Percentiles rank a stretch among this genome's conserved stretches.
phyloP scores from a whole-genome alignment of 2,329 filamentous ascomycete species.

The Emmonsia crescens region DNA sequence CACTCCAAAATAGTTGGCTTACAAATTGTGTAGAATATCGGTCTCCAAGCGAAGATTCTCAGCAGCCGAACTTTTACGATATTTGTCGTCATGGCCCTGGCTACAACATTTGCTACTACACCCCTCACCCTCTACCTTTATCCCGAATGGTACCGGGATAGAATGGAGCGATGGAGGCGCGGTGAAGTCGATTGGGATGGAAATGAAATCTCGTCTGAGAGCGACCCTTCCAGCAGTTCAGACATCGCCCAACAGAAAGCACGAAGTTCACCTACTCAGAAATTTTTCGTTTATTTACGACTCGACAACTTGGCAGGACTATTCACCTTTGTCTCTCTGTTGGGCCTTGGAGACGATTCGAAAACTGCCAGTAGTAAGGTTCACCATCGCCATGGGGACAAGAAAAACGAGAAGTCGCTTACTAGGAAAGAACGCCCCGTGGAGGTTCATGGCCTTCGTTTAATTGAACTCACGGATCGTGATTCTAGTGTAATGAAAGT shows the following conservation, averaged over 20 bases:
- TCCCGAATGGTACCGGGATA: slow-evolving; percentile 64
- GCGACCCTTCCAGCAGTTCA: slow-evolving; percentile 36
- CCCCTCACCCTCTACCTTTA: slow-evolving; percentile 65
- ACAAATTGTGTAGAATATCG: slow-evolving; percentile 52
- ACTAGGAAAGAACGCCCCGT: slow-evolving; percentile 36
- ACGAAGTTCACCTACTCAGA: slow-evolving; percentile 44
- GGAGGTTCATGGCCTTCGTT: slow-evolving; percentile 71
- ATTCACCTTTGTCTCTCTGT: slow-evolving; percentile 69
- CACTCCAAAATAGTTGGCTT: neutral
- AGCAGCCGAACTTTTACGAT: slow-evolving; percentile 79
- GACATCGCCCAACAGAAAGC: slow-evolving; percentile 40
- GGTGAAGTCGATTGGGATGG: slow-evolving; percentile 88
- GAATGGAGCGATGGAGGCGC: slow-evolving; percentile 62
- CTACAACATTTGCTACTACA: slow-evolving; percentile 76
- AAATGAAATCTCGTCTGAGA: slow-evolving; percentile 36
- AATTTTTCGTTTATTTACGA: slow-evolving; percentile 68
- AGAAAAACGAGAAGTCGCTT: slow-evolving; percentile 12
- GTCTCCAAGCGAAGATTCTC: slow-evolving; percentile 70
- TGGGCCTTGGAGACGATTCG: slow-evolving; percentile 47
- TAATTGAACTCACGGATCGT: slow-evolving; percentile 81
- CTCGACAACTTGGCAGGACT: slow-evolving; percentile 74
- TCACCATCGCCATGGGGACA: slow-evolving; percentile 24
- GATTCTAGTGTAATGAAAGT: slow-evolving; percentile 93
- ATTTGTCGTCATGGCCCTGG: slow-evolving; percentile 84
- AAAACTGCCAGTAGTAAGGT: slow-evolving; percentile 22